phyloP scores from a whole-genome alignment of 148 eudicot genomes.

The Heliamphora exappendiculata region DNA sequence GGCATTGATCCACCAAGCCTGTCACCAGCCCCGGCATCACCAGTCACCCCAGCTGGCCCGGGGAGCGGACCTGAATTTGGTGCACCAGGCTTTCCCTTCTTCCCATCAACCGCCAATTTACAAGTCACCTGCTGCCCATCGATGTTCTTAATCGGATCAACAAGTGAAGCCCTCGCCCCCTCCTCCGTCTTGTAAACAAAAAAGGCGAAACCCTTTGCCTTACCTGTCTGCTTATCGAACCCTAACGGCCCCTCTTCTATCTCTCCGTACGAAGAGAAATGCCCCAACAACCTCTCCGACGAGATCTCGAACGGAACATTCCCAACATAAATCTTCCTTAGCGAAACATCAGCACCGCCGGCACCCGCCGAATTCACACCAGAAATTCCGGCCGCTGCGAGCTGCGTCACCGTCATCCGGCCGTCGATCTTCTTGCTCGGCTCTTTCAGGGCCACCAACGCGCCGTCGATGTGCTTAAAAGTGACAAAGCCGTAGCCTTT shows the following conservation, averaged over 20 bases:
- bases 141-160: constrained; percentile 62
- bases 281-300: constrained; percentile 59
- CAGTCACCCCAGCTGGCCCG: too few species aligned
- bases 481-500: constrained; percentile 88
- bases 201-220: constrained; percentile 74
- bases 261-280: constrained; percentile 62
- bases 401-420: constrained; percentile 69
- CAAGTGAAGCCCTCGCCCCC: constrained; percentile 62
- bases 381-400: constrained; percentile 46
- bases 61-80: too few species aligned
- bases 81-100: constrained; percentile 54
- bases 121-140: constrained; percentile 77
- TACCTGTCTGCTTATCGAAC: constrained; percentile 78
- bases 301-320: constrained; percentile 72
- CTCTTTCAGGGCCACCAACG: constrained; percentile 51
- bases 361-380: constrained; percentile 13
- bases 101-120: constrained; percentile 82
- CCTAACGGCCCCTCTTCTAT: constrained; percentile 94
- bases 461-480: constrained; percentile 68
- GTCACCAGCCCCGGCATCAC: constrained; percentile 24
- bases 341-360: constrained; percentile 43
- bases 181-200: constrained; percentile 82
- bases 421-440: constrained; percentile 87
- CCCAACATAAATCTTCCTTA: constrained; percentile 85
- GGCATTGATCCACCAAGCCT: constrained; percentile 22